Base-by-base conservation (phyloP, 1,284 basidiomycete genomes). In the Boletus smithii region DNA sequence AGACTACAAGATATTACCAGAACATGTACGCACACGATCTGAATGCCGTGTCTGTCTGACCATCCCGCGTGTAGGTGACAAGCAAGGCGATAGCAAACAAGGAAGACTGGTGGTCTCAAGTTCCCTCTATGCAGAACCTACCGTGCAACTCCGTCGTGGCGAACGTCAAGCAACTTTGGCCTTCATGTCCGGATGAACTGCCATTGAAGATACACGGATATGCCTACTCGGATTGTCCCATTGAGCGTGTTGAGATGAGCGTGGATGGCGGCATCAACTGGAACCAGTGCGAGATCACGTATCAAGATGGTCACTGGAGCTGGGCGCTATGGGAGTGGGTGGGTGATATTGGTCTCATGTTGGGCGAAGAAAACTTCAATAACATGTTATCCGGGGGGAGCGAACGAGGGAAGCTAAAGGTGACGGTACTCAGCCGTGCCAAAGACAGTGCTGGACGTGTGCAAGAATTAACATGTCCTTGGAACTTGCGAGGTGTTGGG, bases 261-360 rank as follows among this genome's bases (percentile, higher is more conserved):
- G 57, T 68, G 8, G 76, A 85, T 57, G 67, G 66, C 3, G 83
- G 81, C 5, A 51, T 56, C 42, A 71, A 71, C 11, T 85, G 82
- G 83, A 59, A 64, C 33, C 61, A 68, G 8, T 75, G 78, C 14
- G 62, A 61, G 18, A 78, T 84, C 52, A 79, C 71, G 0, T 85
- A 85, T 55, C 80, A 80, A 52, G 70, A 79, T 42, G 81, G 81
- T 4, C 72, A 61, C 54, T 85, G 83, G 82, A 84, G 82, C 58
- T 86, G 83, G 83, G 77, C 80, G 8, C 59, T 85, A 23, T 85
- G 83, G 83, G 79, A 84, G 58, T 35, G 34, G 34, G 20, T 13
- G 34, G 69, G 59, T 4, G 45, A 50, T n/a, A 5, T 70, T 17
- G 68, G 71, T 30, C 33, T 83, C 11, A 55, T 66, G 46, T 59